Conservation (phyloP, 345 rosid species). For the Syzygium grande region DNA sequence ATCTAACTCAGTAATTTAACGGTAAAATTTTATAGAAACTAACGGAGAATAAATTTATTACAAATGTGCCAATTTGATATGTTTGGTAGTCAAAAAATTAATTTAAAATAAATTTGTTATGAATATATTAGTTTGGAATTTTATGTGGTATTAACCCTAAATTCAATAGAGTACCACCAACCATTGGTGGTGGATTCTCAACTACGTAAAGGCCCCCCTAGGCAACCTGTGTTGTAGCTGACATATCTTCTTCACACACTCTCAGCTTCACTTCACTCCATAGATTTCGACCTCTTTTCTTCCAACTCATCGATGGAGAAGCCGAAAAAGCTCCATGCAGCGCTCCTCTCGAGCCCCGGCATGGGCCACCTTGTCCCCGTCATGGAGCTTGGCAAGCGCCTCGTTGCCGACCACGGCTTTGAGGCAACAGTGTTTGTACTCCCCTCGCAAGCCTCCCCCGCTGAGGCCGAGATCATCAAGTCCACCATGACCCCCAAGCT, state of each 20-base stretch:
- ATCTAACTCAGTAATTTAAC: no score
- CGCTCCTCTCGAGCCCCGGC: conserved; percentile 48
- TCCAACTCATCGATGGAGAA: neutral
- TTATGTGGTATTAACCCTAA: no score
- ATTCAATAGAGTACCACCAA: no score
- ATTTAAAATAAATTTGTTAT: no score
- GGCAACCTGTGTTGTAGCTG: neutral
- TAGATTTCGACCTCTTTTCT: neutral
- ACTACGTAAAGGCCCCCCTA: neutral
- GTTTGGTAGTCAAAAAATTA: no score
- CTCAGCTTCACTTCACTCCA: neutral
- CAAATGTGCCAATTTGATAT: no score
- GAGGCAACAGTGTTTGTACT: conserved; percentile 33
- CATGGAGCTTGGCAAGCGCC: conserved; percentile 43
- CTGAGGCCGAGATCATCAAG: conserved; percentile 18
- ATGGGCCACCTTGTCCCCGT: conserved; percentile 53
- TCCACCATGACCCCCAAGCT: conserved; percentile 10
- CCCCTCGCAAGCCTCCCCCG: conserved; percentile 1
- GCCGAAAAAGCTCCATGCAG: conserved; percentile 19
- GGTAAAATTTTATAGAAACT: no score
- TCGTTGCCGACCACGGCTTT: conserved; percentile 19
- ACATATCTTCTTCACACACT: neutral
- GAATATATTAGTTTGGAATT: no score
- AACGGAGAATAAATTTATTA: no score
- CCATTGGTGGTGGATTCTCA: neutral